These are phyloP conservation scores for Xylaria sp. DNA, from an alignment of 2,329 filamentous ascomycete genomes.

Conservation along the genomic window DNA sequence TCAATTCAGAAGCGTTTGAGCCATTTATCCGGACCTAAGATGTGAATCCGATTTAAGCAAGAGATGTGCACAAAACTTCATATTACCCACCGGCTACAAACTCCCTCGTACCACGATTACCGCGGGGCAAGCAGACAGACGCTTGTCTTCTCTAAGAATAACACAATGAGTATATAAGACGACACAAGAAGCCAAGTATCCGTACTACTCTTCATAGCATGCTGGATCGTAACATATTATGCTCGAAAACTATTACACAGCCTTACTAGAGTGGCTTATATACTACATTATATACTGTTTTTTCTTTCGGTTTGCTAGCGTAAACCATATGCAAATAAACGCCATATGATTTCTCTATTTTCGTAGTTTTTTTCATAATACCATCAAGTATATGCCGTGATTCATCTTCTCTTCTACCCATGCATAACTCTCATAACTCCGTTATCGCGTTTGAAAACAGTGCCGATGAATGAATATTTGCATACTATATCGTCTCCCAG, in stretches of 20 bases:
- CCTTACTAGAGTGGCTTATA: background rate
- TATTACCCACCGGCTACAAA: too few species aligned
- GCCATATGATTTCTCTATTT: background rate
- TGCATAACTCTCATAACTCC: slow-evolving; percentile 4
- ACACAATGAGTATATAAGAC: background rate
- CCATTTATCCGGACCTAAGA: background rate
- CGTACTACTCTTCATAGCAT: background rate
- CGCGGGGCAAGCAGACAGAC: background rate
- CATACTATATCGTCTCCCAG: slow-evolving; percentile 81
- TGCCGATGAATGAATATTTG: background rate
- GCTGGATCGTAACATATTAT: background rate
- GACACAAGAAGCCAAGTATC: background rate
- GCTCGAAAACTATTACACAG: background rate
- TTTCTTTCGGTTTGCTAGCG: background rate
- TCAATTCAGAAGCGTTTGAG: background rate
- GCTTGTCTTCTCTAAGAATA: background rate
- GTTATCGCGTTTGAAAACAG: slow-evolving; percentile 3
- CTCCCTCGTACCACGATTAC: too few species aligned
- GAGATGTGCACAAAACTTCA: too few species aligned
- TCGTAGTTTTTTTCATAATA: slow-evolving; percentile 4
- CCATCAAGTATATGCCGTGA: background rate
- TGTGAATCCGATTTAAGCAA: too few species aligned
- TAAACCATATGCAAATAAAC: slow-evolving; percentile 19
- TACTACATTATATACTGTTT: background rate
- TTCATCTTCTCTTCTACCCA: background rate